Percentiles rank a stretch among this genome's conserved stretches.
Conservation (phyloP, 2,329 filamentous ascomycete species). For the Orbilia brochopaga region DNA sequence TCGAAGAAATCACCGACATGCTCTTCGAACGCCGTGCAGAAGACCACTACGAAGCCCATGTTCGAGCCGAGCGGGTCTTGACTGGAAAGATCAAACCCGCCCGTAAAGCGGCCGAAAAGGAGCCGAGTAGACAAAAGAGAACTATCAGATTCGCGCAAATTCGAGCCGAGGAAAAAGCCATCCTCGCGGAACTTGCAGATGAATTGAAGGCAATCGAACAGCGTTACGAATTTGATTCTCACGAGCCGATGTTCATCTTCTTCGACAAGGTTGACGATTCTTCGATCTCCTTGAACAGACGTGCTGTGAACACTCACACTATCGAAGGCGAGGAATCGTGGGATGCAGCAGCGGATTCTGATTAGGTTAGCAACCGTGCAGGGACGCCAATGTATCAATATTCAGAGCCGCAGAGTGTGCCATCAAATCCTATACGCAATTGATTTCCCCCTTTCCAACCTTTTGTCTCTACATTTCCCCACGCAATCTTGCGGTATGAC, state of each 20-base stretch:
- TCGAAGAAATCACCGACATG: constrained; percentile 2
- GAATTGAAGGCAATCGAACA: neutral
- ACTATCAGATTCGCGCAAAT: neutral
- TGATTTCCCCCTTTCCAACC: neutral
- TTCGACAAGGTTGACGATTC: constrained; percentile 17
- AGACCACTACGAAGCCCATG: constrained; percentile 6
- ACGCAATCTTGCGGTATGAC: too few relatives aligned
- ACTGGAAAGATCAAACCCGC: neutral
- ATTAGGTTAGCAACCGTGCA: too few relatives aligned
- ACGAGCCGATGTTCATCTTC: constrained; percentile 5
- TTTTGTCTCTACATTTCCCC: too few relatives aligned
- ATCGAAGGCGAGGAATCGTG: constrained; percentile 6
- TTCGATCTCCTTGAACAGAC: constrained; percentile 2
- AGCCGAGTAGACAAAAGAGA: neutral
- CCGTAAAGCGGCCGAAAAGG: neutral
- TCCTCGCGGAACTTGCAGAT: neutral
- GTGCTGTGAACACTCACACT: neutral
- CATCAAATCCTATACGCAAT: neutral
- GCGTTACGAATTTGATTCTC: constrained; percentile 4
- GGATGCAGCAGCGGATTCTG: constrained; percentile 13
- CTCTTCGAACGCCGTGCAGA: constrained; percentile 5
- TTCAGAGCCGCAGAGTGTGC: too few relatives aligned
- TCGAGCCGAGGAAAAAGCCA: neutral
- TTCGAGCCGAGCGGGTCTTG: neutral
- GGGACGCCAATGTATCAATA: too few relatives aligned